Evolutionary conservation across 176 grass and related monocot genomes (phyloP).

Genomic region (bread wheat (Triticum aestivum)): DNA sequence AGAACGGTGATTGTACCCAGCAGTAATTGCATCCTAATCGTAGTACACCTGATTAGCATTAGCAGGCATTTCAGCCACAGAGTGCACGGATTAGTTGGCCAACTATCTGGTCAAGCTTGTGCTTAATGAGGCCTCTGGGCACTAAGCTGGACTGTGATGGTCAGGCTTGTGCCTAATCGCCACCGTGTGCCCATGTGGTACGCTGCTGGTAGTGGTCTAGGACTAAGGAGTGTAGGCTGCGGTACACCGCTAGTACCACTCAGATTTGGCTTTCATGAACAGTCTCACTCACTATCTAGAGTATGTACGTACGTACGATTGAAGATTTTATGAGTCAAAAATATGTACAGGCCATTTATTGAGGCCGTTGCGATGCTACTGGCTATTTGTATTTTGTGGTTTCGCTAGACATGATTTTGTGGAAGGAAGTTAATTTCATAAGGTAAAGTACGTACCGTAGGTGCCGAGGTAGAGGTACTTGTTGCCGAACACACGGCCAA

Average conservation of each 20-base stretch:
- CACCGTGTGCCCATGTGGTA: neutral
- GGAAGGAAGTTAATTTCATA: neutral
- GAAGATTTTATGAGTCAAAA: neutral
- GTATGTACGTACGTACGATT: neutral
- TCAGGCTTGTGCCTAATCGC: neutral
- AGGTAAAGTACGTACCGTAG: slow-evolving; percentile 36
- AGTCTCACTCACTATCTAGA: neutral
- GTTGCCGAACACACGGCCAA: slow-evolving; percentile 66
- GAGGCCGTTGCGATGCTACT: no score
- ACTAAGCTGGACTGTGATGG: neutral
- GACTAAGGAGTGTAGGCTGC: neutral
- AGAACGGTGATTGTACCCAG: neutral
- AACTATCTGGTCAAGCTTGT: slow-evolving; percentile 29
- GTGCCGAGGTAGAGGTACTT: slow-evolving; percentile 82
- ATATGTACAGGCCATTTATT: neutral
- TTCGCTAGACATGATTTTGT: neutral
- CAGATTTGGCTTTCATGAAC: slow-evolving; percentile 12
- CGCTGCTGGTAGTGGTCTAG: neutral
- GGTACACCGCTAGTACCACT: neutral
- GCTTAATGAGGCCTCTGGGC: neutral
- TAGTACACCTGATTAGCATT: neutral
- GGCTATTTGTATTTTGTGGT: neutral
- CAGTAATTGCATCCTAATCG: neutral
- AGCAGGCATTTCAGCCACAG: slow-evolving; percentile 10
- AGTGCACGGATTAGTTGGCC: slow-evolving; percentile 31